These are phyloP conservation scores for Boletellus deceptivus DNA, from an alignment of 1,284 basidiomycete species.

Conservation along the genomic window DNA sequence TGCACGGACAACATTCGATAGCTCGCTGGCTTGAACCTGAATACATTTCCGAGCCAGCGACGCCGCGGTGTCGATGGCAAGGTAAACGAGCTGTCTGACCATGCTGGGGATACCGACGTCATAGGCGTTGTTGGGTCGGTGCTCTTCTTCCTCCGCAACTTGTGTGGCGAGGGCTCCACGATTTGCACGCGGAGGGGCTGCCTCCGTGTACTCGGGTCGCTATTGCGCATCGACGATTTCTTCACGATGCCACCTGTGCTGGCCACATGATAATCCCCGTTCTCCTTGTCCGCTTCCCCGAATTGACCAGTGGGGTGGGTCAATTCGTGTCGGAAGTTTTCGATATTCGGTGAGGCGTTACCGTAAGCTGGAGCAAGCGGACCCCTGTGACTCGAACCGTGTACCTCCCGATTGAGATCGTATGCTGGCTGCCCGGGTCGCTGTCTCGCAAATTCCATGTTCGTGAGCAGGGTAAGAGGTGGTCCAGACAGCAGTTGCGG, in stretches of 20 bases:
- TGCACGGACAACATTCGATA: conserved; percentile 65
- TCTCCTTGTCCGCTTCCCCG: conserved; percentile 38
- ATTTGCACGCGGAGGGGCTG: conserved; percentile 47
- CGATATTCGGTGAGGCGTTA: conserved; percentile 2
- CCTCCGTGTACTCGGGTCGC: conserved; percentile 20
- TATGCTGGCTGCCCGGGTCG: conserved; percentile 11
- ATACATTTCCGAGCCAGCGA: conserved; percentile 87
- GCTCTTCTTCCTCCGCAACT: conserved; percentile 45
- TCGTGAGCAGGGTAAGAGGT: conserved; percentile 20
- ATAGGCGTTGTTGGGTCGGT: conserved; percentile 22
- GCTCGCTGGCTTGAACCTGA: conserved; percentile 77
- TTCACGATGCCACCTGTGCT: conserved; percentile 27
- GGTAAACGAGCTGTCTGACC: conserved; percentile 46
- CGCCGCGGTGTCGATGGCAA: conserved; percentile 57
- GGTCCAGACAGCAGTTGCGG: conserved; percentile 18
- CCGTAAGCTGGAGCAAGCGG: conserved; percentile 11
- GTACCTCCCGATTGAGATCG: conserved; percentile 1
- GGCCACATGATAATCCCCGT: conserved; percentile 20
- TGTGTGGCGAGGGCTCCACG: conserved; percentile 43
- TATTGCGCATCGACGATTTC: conserved; percentile 47
- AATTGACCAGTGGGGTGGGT: conserved; percentile 15
- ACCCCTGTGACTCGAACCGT: conserved; percentile 1
- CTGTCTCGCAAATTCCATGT: conserved; percentile 17
- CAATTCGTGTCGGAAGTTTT: not conserved
- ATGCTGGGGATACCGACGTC: conserved; percentile 37